phyloP scores from a whole-genome alignment of 2,329 filamentous ascomycete species.

The Diplocarpon rosae region DNA sequence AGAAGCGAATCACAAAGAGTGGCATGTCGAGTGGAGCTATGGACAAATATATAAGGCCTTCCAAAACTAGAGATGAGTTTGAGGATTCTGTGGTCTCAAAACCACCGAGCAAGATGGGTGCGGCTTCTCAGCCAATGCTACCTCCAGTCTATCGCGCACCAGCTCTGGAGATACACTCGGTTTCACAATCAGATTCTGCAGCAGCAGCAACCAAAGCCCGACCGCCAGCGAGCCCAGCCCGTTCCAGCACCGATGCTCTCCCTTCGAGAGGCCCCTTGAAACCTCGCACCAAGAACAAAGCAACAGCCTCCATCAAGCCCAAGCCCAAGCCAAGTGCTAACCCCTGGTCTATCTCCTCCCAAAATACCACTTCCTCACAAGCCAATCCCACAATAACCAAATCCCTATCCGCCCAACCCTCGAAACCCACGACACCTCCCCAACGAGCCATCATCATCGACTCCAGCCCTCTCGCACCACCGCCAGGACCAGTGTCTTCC shows the following conservation, averaged over 20 bases:
- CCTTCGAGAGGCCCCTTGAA: not conserved
- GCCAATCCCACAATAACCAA: conserved; percentile 6
- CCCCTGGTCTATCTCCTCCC: conserved; percentile 10
- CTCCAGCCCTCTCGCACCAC: conserved; percentile 3
- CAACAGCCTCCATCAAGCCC: conserved; percentile 4
- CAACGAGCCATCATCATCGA: not conserved
- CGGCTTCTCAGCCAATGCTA: conserved; percentile 10
- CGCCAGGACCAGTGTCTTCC: not conserved
- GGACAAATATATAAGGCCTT: conserved; percentile 26
- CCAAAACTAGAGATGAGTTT: conserved; percentile 16
- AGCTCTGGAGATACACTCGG: conserved; percentile 6
- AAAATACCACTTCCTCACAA: conserved; percentile 5
- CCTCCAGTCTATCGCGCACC: conserved; percentile 18
- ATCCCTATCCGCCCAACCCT: not conserved
- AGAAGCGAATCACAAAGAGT: conserved; percentile 17
- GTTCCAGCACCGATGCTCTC: conserved; percentile 1
- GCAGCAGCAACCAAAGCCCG: not conserved
- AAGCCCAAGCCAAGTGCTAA: conserved; percentile 12
- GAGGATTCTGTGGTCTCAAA: not conserved
- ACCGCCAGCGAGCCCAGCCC: conserved; percentile 1
- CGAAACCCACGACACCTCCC: not conserved
- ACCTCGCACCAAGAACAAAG: conserved; percentile 2
- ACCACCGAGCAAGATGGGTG: conserved; percentile 3
- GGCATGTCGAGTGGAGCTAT: conserved; percentile 26
- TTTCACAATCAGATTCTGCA: conserved; percentile 1